Evolutionary conservation across 495 filamentous ascomycete genomes (phyloP).

Genomic region (Aspergillus conjunctus): DNA sequence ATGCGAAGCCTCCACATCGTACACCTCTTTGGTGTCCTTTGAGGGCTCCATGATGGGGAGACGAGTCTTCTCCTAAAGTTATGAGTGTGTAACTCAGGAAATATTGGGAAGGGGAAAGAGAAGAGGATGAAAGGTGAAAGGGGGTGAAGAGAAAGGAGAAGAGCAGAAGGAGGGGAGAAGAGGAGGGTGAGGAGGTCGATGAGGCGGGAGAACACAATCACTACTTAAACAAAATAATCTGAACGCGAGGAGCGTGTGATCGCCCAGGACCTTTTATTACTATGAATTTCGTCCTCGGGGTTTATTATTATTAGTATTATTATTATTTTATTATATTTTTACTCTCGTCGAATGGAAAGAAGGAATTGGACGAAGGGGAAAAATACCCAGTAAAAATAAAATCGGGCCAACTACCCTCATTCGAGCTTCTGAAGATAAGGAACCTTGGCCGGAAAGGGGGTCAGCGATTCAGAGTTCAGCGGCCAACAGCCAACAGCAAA

Average conservation of each 20-base stretch:
- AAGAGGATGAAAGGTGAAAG: neutral
- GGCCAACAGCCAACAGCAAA: neutral
- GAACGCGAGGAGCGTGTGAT: neutral
- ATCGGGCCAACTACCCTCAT: too few species aligned
- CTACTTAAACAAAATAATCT: neutral
- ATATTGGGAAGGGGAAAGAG: neutral
- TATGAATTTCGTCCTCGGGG: too few species aligned
- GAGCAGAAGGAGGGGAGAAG: neutral
- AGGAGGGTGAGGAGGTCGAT: neutral
- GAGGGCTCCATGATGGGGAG: neutral
- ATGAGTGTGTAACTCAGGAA: too few species aligned
- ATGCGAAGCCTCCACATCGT: constrained; percentile 13
- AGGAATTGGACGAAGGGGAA: neutral
- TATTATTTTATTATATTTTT: neutral
- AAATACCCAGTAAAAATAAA: too few species aligned
- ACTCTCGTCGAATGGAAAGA: neutral
- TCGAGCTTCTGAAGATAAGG: neutral
- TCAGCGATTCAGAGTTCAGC: neutral
- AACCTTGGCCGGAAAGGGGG: neutral
- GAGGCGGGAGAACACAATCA: neutral
- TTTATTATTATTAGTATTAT: neutral
- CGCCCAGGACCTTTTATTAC: neutral
- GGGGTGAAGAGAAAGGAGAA: constrained; percentile 4
- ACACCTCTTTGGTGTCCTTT: constrained; percentile 13
- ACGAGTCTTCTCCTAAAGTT: neutral